phyloP scores from a whole-genome alignment of 225 moss, liverwort and hornwort genomes.

The Lunularia cruciata region DNA sequence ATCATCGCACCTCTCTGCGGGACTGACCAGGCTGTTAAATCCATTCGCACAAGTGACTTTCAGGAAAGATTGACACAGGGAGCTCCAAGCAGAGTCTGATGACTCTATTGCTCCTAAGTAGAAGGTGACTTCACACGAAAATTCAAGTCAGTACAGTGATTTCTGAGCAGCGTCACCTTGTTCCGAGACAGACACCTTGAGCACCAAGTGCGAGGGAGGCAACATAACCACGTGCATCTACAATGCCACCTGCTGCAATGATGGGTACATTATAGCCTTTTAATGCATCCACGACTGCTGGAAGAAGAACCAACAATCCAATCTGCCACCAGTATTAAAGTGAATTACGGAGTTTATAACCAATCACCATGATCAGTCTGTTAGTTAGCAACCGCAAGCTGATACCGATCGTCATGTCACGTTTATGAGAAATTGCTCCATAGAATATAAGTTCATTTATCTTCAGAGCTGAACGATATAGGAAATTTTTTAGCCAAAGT shows the following conservation, averaged over 20 bases:
- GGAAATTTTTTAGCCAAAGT: constrained; percentile 7
- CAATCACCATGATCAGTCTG: background rate
- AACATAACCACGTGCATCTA: constrained; percentile 83
- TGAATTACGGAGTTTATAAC: background rate
- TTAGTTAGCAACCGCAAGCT: background rate
- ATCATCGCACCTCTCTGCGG: too few relatives aligned
- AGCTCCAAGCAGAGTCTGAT: background rate
- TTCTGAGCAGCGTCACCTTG: constrained; percentile 29
- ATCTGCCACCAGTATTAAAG: constrained; percentile 48
- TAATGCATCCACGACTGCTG: constrained; percentile 70
- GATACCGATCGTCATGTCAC: background rate
- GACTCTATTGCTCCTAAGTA: too few relatives aligned
- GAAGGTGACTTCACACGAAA: background rate
- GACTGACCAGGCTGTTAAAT: too few relatives aligned
- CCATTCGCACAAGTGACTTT: background rate
- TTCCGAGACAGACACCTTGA: constrained; percentile 74
- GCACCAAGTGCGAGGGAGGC: constrained; percentile 93
- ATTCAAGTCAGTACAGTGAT: background rate
- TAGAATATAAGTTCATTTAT: too few relatives aligned
- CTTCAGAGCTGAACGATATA: too few relatives aligned
- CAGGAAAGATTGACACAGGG: background rate
- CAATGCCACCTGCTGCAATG: constrained; percentile 87
- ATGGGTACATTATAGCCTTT: constrained; percentile 64
- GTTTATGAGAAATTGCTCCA: too few relatives aligned
- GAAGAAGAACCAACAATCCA: constrained; percentile 63